These are phyloP conservation scores for Metarhizium anisopliae DNA, from an alignment of 2,329 filamentous ascomycete genomes.

Conservation along the genomic window DNA sequence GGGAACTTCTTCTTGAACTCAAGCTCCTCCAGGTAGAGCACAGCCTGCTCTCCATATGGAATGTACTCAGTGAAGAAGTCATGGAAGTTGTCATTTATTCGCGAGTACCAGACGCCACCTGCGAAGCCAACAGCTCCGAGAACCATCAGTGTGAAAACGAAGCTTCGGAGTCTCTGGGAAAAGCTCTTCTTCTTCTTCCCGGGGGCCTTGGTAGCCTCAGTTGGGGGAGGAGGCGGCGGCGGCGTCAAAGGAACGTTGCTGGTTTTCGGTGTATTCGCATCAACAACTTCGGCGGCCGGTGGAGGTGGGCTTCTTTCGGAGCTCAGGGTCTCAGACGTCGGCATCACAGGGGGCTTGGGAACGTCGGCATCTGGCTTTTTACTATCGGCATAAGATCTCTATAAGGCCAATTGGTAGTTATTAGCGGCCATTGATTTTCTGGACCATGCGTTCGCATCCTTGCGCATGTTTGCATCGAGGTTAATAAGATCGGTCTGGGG, in stretches of 20 bases:
- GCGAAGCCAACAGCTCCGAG: constrained; percentile 72
- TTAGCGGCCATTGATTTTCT: neutral
- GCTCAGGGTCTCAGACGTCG: constrained; percentile 43
- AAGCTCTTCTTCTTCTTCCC: constrained; percentile 47
- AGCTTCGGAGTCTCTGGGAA: constrained; percentile 65
- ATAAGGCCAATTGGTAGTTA: neutral
- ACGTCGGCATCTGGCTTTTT: constrained; percentile 42
- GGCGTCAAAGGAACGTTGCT: constrained; percentile 22
- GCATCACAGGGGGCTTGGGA: constrained; percentile 42
- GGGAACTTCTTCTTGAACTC: constrained; percentile 84
- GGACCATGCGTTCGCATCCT: neutral
- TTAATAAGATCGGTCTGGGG: neutral
- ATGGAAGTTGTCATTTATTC: constrained; percentile 95
- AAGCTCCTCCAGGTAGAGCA: constrained; percentile 90
- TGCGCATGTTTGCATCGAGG: neutral
- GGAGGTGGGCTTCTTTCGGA: constrained; percentile 35
- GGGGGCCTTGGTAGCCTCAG: neutral
- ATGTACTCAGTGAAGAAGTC: constrained; percentile 98
- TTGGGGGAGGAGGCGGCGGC: constrained; percentile 12
- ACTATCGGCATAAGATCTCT: constrained; percentile 50
- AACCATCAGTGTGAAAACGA: constrained; percentile 67
- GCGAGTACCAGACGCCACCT: constrained; percentile 85
- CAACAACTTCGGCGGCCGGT: constrained; percentile 22
- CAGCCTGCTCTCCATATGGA: constrained; percentile 87
- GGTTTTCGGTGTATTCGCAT: constrained; percentile 11